phyloP scores from a whole-genome alignment of 2,329 filamentous ascomycete genomes.

The Tolypocladium album region DNA sequence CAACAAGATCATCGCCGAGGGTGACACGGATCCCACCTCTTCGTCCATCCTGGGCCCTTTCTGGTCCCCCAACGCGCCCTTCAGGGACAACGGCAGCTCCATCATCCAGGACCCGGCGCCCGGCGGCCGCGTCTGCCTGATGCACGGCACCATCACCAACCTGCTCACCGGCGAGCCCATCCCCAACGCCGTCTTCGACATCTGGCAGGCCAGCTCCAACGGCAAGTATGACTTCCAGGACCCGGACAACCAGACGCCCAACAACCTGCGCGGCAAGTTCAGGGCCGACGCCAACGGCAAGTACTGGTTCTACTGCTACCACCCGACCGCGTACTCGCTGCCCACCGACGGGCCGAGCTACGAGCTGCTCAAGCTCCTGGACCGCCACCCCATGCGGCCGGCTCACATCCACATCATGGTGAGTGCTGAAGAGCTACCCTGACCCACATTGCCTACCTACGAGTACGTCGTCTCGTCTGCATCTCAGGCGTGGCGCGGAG shows the following conservation, averaged over 20 bases:
- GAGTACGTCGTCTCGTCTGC: too few relatives aligned
- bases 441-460: background rate
- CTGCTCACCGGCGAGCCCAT: constrained; percentile 56
- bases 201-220: constrained; percentile 69
- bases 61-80: constrained; percentile 66
- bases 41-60: constrained; percentile 69
- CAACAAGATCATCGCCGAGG: constrained; percentile 52
- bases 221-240: constrained; percentile 71
- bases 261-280: constrained; percentile 72
- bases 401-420: constrained; percentile 43
- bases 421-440: constrained; percentile 4
- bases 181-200: constrained; percentile 58
- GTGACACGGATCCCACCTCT: constrained; percentile 54
- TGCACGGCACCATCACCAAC: constrained; percentile 60
- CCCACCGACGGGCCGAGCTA: constrained; percentile 47
- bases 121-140: constrained; percentile 48
- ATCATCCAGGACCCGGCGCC: constrained; percentile 54
- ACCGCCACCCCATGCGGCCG: constrained; percentile 36
- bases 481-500: background rate
- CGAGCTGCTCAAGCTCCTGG: constrained; percentile 32
- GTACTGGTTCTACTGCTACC: constrained; percentile 65
- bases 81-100: constrained; percentile 53
- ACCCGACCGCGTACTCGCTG: constrained; percentile 63
- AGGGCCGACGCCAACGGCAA: constrained; percentile 57
- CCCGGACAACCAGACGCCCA: constrained; percentile 56